Evolutionary conservation across 768 basidiomycete genomes (phyloP).

Genomic region (Pisolithus sp.): DNA sequence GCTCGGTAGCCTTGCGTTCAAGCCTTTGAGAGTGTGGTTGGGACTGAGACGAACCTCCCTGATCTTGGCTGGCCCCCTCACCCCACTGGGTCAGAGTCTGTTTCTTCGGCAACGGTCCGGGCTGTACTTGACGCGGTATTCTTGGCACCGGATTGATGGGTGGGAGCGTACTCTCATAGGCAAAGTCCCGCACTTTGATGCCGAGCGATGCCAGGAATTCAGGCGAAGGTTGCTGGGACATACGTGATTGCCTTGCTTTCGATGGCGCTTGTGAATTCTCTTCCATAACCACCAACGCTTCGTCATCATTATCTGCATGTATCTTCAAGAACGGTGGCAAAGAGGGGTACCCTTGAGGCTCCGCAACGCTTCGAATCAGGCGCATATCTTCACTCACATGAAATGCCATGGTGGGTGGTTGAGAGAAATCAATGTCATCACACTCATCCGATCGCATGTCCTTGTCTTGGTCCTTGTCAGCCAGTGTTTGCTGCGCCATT

Average conservation of each 20-base stretch:
- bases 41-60: background rate
- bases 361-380: slow-evolving; percentile 20
- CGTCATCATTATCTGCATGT: background rate
- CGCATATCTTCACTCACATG: slow-evolving; percentile 33
- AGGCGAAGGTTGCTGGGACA: slow-evolving; percentile 32
- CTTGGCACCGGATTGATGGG: slow-evolving; percentile 49
- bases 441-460: slow-evolving; percentile 2
- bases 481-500: background rate
- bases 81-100: slow-evolving; percentile 31
- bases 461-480: background rate
- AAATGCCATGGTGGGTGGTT: slow-evolving; percentile 9
- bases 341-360: slow-evolving; percentile 26
- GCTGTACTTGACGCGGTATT: slow-evolving; percentile 43
- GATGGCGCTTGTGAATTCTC: slow-evolving; percentile 15
- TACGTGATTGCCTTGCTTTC: background rate
- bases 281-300: slow-evolving; percentile 2
- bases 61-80: slow-evolving; percentile 14
- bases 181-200: slow-evolving; percentile 54
- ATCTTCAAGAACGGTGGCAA: slow-evolving; percentile 19
- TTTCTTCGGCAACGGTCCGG: slow-evolving; percentile 32
- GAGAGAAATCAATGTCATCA: slow-evolving; percentile 15
- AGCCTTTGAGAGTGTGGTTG: slow-evolving; percentile 19
- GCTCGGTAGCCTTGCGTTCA: slow-evolving; percentile 31
- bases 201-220: slow-evolving; percentile 26
- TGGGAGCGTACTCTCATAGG: slow-evolving; percentile 60